These are phyloP conservation scores for Macrolepiota fuliginosa DNA, from an alignment of 768 basidiomycete genomes.

Conservation along the genomic window DNA sequence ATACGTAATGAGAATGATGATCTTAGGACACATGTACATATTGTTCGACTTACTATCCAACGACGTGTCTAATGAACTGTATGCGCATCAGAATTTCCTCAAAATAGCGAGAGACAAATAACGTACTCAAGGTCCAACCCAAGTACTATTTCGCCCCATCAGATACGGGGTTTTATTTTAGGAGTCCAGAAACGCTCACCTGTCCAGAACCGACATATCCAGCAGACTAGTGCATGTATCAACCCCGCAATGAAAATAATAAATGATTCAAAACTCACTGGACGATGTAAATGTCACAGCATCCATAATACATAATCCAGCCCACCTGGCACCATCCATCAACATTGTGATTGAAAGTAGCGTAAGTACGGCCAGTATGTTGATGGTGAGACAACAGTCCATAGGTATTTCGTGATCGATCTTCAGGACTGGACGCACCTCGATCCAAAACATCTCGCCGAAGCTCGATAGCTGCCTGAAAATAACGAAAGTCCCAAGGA, in stretches of 20 bases:
- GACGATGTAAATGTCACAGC: slow-evolving; percentile 49
- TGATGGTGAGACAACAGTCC: slow-evolving; percentile 27
- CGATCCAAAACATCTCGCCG: too few species aligned
- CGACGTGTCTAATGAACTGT: slow-evolving; percentile 82
- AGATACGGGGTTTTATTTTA: too few species aligned
- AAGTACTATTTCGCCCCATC: too few species aligned
- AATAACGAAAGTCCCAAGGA: slow-evolving; percentile 49
- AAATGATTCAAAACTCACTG: slow-evolving; percentile 20
- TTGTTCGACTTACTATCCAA: slow-evolving; percentile 73
- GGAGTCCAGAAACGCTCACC: too few species aligned
- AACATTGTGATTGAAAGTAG: slow-evolving; percentile 69
- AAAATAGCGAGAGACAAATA: too few species aligned
- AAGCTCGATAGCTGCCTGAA: too few species aligned
- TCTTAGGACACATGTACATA: too few species aligned
- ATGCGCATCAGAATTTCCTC: not conserved
- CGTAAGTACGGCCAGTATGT: too few species aligned
- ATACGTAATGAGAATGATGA: not conserved
- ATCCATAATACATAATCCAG: too few species aligned
- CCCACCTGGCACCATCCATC: slow-evolving; percentile 52
- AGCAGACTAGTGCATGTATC: slow-evolving; percentile 34
- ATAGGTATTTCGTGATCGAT: slow-evolving; percentile 35
- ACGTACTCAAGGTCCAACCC: too few species aligned
- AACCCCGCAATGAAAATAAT: not conserved
- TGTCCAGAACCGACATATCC: too few species aligned
- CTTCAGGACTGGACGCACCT: too few species aligned